Percentiles rank a stretch among this genome's conserved stretches.
Evolutionary conservation across 306 rosid species (phyloP).

Genomic region (Ziziphus jujuba): DNA sequence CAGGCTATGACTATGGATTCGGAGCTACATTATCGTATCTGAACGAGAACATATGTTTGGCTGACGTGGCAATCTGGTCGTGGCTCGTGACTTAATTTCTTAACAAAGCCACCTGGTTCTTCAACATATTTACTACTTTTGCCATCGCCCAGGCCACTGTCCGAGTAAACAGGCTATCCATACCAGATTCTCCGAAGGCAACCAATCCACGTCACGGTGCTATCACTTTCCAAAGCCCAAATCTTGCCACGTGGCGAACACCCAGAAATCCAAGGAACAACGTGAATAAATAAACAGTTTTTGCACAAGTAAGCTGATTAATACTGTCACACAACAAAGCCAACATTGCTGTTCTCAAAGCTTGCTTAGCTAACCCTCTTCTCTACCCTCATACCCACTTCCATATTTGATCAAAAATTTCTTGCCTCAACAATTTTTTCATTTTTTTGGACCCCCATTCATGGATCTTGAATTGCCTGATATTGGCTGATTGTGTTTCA

Average conservation of each 20-base stretch:
- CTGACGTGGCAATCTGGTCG: constrained; percentile 5
- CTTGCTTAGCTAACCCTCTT: neutral
- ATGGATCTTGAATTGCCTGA: constrained; percentile 31
- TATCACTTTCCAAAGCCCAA: constrained; percentile 12
- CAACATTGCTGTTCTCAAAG: too few species aligned
- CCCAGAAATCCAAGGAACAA: constrained; percentile 15
- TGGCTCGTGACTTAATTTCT: constrained; percentile 1
- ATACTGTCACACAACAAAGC: neutral
- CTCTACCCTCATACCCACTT: neutral
- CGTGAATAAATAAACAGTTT: constrained; percentile 3
- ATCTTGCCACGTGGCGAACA: constrained; percentile 26
- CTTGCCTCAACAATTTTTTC: neutral
- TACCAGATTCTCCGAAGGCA: neutral
- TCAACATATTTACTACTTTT: constrained; percentile 4
- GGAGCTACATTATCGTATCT: neutral
- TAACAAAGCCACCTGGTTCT: neutral
- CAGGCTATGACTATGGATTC: too few species aligned
- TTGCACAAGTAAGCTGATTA: neutral
- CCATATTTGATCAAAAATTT: neutral
- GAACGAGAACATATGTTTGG: constrained; percentile 11
- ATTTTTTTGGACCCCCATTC: constrained; percentile 1
- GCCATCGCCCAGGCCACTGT: constrained; percentile 12
- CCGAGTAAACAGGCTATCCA: constrained; percentile 36
- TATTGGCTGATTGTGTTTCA: constrained; percentile 25
- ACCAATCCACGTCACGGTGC: constrained; percentile 15